Base-by-base conservation (phyloP, 2,329 filamentous ascomycete genomes). In the Sporothrix humicola region DNA sequence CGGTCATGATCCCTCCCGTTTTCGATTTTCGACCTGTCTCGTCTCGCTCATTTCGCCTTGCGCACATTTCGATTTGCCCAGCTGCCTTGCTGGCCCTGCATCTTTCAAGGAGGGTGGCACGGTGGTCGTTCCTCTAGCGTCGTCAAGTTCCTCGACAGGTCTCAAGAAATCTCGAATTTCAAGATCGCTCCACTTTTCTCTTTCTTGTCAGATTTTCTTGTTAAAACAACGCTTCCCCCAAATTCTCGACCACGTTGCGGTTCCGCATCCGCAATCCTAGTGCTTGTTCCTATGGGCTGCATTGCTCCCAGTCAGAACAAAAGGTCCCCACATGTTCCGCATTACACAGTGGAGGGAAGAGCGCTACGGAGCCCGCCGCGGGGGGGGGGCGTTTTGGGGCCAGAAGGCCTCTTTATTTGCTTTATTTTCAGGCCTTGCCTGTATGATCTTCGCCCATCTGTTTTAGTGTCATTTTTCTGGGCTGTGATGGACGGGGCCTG, bases 231-330 rank as follows among this genome's bases (percentile, higher is more conserved):
- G 44, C 44, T 54, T 63, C 69, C 46, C 66, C 56, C 69, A 63
- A 63, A 63, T 50, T 59, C 42, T 59, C 42, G 54, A 46, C 69
- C 69, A 71, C 69, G 69, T 50, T 71, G 69, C 69, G 69, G 69
- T 71, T 71, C 69, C 69, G 69, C 69, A 71, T 59, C 69, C 37
- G 69, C 69, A 70, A 69, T 6, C 68, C 26, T 70, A 58, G 50
- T 69, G 66, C 10, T 58, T 7, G 50, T 9, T 70, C 17, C 54
- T 37, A 20, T 37, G 31, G 31, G 31, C 54, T 48, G 37, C 23
- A 54, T 20, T 20, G n/a, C 17, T 44, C 20, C 66, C 48, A 69
- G 17, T 20, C 17, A 23, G 15, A 42, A 23, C 66, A 56, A 44
- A 23, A 31, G 31, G 26, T 56, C 66, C 48, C 50, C 66, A 44